Conservation (phyloP, 169 alveolate species). For the Plasmodium gaboni region DNA sequence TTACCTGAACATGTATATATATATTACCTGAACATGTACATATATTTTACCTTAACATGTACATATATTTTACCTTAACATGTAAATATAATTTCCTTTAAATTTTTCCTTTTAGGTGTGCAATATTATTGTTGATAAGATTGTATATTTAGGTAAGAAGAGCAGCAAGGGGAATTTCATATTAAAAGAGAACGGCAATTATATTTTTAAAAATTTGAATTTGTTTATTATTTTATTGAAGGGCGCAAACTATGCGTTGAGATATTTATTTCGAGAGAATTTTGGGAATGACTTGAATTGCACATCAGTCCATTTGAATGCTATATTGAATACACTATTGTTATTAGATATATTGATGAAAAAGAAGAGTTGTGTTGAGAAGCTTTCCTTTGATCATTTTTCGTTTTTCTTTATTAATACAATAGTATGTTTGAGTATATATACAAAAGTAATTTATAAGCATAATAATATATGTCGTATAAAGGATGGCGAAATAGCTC, state of each 20-base stretch:
- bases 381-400: slow-evolving; percentile 54
- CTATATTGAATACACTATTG: slow-evolving; percentile 36
- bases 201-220: slow-evolving; percentile 50
- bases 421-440: slow-evolving; percentile 68
- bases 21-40: too few relatives aligned
- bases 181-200: slow-evolving; percentile 41
- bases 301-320: slow-evolving; percentile 55
- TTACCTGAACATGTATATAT: too few relatives aligned
- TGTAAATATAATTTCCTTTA: not conserved
- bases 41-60: too few relatives aligned
- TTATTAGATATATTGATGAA: slow-evolving; percentile 68
- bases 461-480: slow-evolving; percentile 43
- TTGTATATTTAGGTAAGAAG: slow-evolving; percentile 50
- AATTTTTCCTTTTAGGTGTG: slow-evolving; percentile 22
- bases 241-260: slow-evolving; percentile 55
- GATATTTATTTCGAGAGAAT: slow-evolving; percentile 43
- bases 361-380: slow-evolving; percentile 54
- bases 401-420: slow-evolving; percentile 61
- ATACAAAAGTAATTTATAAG: slow-evolving; percentile 56
- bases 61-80: too few relatives aligned
- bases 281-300: slow-evolving; percentile 34
- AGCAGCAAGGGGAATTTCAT: slow-evolving; percentile 63
- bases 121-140: slow-evolving; percentile 41
- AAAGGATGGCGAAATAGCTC: slow-evolving; percentile 53
- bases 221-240: slow-evolving; percentile 46